Evolutionary conservation across 139 green algal genomes (phyloP), one percentile per base, ranked within the genome.

Genomic region (Chlorella sorokiniana): DNA sequence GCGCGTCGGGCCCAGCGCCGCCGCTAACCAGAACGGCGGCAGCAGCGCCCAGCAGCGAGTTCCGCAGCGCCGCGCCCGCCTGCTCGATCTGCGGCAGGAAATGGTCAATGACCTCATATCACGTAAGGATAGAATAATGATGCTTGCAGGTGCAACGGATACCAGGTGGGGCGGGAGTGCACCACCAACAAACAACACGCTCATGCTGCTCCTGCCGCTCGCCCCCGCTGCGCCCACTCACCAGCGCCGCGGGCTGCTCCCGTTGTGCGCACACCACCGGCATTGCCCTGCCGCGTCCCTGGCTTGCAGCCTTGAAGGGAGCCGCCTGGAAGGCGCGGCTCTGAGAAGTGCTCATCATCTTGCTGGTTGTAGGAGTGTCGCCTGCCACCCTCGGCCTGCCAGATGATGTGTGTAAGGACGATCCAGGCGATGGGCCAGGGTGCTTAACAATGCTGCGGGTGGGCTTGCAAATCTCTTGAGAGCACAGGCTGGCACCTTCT

Each of bases 51-150:
- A 81, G 18, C 31, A 80, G n/a, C 0, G 45, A 38, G 41, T 83
- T 83, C 33, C 69, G 51, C 82, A 86, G 41, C 31, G 69, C 52
- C 42, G 38, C 56, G 9, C 56, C 31, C 22, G 68, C 71, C 61
- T 81, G 40, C 44, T 86, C 81, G 40, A 76, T 38, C 81, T 86
- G 69, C 56, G 45, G 11, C 0, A 41, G 25, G n/a, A 3, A 71
- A 37, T n/a, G 75, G 4, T 41, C 37, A 40, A 45, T n/a, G 44
- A 27, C 22, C 7, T 42, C 5, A 65, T 22, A 45, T 22, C 14
- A 72, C 35, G 65, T 11, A 16, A 72, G 65, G 65, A 25, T n/a
- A n/a, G n/a, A n/a, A n/a, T n/a, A n/a, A n/a, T n/a, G n/a, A n/a
- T n/a, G n/a, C n/a, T n/a, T n/a, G n/a, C n/a, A n/a, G n/a, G n/a